Evolutionary conservation across 257 asterid genomes (phyloP).

Genomic region (Solanum megistacrolobum): DNA sequence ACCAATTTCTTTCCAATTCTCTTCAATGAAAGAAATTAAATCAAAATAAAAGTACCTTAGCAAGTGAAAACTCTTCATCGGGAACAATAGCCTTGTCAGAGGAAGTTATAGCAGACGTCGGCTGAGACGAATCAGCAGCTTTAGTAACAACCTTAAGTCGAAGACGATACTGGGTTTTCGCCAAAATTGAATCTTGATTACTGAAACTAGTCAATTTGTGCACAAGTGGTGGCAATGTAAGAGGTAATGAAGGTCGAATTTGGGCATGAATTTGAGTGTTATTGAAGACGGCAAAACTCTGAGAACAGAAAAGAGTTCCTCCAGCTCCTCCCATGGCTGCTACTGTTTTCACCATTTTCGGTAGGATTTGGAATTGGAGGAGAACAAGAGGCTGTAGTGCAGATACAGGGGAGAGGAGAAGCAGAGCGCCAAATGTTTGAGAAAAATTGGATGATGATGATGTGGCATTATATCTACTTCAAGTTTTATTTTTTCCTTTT

Average conservation of each 20-base stretch:
- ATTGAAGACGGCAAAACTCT: constrained; percentile 9
- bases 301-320: constrained; percentile 33
- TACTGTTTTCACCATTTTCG: constrained; percentile 11
- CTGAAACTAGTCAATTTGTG: background rate
- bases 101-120: constrained; percentile 25
- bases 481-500: background rate
- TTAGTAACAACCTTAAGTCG: constrained; percentile 24
- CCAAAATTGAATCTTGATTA: constrained; percentile 11
- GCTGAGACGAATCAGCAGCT: constrained; percentile 83
- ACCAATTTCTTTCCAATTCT: background rate
- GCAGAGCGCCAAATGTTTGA: constrained; percentile 17
- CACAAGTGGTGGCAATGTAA: constrained; percentile 1
- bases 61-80: constrained; percentile 67
- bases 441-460: background rate
- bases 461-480: constrained; percentile 17
- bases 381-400: constrained; percentile 6
- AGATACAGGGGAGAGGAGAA: background rate
- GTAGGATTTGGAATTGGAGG: background rate
- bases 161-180: constrained; percentile 9
- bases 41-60: constrained; percentile 43
- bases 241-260: constrained; percentile 13
- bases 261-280: constrained; percentile 17
- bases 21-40: background rate
- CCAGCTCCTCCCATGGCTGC: constrained; percentile 16
- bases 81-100: constrained; percentile 40